Evolutionary conservation across 179 eudicot genomes (phyloP), one percentile per base, ranked within the genome.

Genomic region (Beta macrorhiza): DNA sequence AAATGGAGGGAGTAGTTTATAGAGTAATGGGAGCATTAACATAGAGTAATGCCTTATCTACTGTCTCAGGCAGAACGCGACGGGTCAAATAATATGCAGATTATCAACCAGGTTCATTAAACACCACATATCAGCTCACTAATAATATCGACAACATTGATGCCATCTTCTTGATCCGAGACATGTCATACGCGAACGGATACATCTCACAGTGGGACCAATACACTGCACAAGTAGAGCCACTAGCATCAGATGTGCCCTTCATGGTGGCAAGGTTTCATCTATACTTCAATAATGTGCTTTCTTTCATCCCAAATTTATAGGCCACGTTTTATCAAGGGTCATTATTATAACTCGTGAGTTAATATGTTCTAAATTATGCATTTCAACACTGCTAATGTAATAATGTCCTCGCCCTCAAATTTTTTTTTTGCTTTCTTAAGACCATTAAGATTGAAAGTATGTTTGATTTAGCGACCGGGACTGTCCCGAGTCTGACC

Each of bases 181-280:
- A 93, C 69, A 80, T 91, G 65, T 5, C 88, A 2, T 90, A 90
- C 78, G 87, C 97, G 16, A 92, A 91, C 69, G 97, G 94, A 70
- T 93, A 88, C 56, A 76, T 93, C 25, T 93, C 97, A n/a, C 92
- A 89, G 67, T 91, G 97, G 97, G 95, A 93, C 78, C 97, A 93
- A 75, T 93, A 88, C 84, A 93, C 93, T 16, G 79, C 89, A 52
- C 91, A 89, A 79, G 89, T 93, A 69, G 91, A 87, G 80, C 92
- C 93, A n/a, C 88, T 93, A 79, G 82, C 93, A 47, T 91, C 97
- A 59, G 72, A 80, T 44, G 88, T 86, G 29, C 91, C 97, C 55
- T 91, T 89, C 82, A 93, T 93, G 97, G 83, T 91, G 45, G 93
- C 90, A 63, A 88, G 96, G 95, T 93, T 65, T 42, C 62, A 37